Evolutionary conservation across 768 basidiomycete species (phyloP), one percentile per base, ranked within the genome.

Genomic region (Tulasnella sp.): DNA sequence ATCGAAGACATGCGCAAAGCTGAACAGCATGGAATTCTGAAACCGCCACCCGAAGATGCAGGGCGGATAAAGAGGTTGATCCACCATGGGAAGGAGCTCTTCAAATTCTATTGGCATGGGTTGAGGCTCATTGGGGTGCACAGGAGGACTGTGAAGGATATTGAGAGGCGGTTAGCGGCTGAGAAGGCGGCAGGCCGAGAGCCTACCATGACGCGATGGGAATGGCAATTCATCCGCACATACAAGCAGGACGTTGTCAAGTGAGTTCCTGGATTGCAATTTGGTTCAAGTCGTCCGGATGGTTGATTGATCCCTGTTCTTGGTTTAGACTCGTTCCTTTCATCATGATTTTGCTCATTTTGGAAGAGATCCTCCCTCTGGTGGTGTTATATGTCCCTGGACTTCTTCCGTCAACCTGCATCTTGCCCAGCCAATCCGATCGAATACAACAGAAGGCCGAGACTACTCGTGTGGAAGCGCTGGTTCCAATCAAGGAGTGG

Each of bases 61-160:
- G 78, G 77, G 17, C 75, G 77, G 70, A 72, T 81, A 55, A 75
- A 72, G 62, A 76, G 73, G 38, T 77, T 78, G 46, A 69, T 66
- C 48, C 79, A 79, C 54, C 76, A 79, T 60, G 76, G 68, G 3
- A 64, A 78, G 64, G 74, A 69, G 54, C 63, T 70, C 9, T 65
- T 84, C 84, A 89, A 89, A 84, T 92, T 92, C 70, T 92, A 92
- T 71, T 83, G 74, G 65, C 75, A 80, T 34, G 90, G 88, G 25
- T 73, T 86, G 60, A 87, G 83, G 70, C 75, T 85, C 60, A 81
- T 92, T 62, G 78, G 53, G 19, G 54, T 61, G 19, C 65, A 90
- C 62, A 75, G 80, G 15, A 73, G 73, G 63, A 75, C 80, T 43
- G 80, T 76, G 17, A 69, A 71, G 4, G 73, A 70, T 9, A 86